Evolutionary conservation across 495 filamentous ascomycete genomes (phyloP), one percentile per base, ranked within the genome.

Genomic region (Penicillium fimorum): DNA sequence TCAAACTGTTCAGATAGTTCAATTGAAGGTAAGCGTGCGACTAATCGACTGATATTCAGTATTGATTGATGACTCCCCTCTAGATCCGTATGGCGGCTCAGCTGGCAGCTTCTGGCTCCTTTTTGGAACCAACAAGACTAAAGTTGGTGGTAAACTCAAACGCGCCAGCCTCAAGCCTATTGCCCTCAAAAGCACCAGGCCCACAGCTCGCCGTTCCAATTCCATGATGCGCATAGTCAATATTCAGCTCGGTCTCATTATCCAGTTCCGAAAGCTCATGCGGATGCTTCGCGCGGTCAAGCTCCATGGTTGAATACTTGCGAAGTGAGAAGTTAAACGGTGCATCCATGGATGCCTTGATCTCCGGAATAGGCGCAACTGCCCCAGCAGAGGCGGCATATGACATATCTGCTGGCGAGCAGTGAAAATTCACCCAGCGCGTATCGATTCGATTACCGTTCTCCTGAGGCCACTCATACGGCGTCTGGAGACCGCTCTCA

Each of bases 201-300:
- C 60, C 60, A 49, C 60, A 63, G 37, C 60, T 63, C 0, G 56
- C 60, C 5, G 60, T 63, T 0, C 60, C 60, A 25, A 63, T 56
- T 13, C 86, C 84, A 72, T 88, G 82, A 71, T 91, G 87, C 0
- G 83, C 84, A 57, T 67, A 64, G 52, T 87, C 84, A 11, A 87
- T 66, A 47, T 82, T 76, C 50, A 88, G 47, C 44, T 86, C 74
- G 20, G 82, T 82, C 58, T 83, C 79, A 15, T 81, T 72, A 5
- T 47, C 15, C 47, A 68, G 22, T 58, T 71, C 76, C 29, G 62
- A 69, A 57, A 89, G 57, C 65, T 89, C 84, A 58, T 79, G 76
- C 20, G 84, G 83, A 59, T 88, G 85, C 56, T 64, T 71, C 11
- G 73, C 72, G 48, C 73, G 71, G 17, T 87, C 84, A 22, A 89